These are phyloP conservation scores for Magnusiomyces suaveolens DNA, from an alignment of 1,139 yeast species.

Conservation along the genomic window DNA sequence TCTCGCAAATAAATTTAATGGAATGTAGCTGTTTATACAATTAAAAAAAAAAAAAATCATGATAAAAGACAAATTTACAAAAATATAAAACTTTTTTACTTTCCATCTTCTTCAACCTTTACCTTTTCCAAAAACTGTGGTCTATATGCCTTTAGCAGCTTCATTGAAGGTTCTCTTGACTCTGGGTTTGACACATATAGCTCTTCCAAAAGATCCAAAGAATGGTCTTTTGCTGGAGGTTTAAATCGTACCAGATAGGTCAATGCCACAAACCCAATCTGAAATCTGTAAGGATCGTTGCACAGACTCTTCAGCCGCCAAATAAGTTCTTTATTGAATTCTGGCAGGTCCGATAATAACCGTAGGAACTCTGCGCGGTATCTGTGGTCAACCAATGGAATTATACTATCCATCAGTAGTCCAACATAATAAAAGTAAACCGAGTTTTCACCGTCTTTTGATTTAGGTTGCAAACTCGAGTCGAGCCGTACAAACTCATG, in stretches of 20 bases:
- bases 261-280: constrained; percentile 54
- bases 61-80: no score
- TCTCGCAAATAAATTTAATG: no score
- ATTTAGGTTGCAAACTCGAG: constrained; percentile 5
- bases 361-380: constrained; percentile 78
- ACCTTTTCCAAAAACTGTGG: constrained; percentile 10
- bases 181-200: constrained; percentile 35
- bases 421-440: constrained; percentile 49
- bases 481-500: constrained; percentile 42
- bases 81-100: neutral
- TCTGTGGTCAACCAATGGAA: constrained; percentile 71
- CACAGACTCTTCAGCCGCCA: constrained; percentile 63
- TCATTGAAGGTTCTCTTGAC: constrained; percentile 9
- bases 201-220: constrained; percentile 55
- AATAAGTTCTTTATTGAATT: constrained; percentile 51
- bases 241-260: constrained; percentile 80
- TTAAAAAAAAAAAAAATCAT: no score
- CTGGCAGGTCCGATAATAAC: constrained; percentile 78
- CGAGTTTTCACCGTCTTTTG: constrained; percentile 17
- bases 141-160: constrained; percentile 10
- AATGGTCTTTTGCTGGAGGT: constrained; percentile 66
- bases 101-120: neutral
- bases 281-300: constrained; percentile 72
- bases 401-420: constrained; percentile 63
- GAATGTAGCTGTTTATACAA: no score